Base-by-base conservation (phyloP, 306 rosid species). In the Ammopiptanthus mongolicus region DNA sequence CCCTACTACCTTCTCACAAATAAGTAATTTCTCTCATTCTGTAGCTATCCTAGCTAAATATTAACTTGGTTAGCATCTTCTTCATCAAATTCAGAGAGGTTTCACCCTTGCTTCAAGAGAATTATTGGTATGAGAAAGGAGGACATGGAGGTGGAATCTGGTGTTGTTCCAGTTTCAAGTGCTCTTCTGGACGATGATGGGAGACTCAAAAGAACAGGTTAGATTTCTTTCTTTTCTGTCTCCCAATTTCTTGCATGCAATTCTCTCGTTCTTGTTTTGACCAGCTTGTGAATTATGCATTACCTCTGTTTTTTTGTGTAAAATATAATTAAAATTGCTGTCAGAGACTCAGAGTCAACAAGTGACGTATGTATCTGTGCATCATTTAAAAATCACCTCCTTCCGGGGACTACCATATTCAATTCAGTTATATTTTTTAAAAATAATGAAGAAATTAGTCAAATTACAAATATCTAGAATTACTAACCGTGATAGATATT, bases 111-210 rank as follows among this genome's bases (percentile, higher is more conserved):
- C 47, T 41, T 46, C 52, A 46, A 46, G 52, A 13, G 51, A 5
- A 44, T 10, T 10, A 10, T 70, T 71, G 23, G 66, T 41, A 57
- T 57, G 58, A 59, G 58, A 22, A 64, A 12, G 21, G 39, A 21
- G 14, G 13, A 41, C 0, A 71, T 79, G 51, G 68, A 29, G 25
- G 41, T 13, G 3, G 65, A 73, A 33, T 61, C 59, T 3, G 70
- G 73, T 15, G 19, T 33, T 5, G 11, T 15, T 46, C 46, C 55
- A 36, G 44, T 29, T 64, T 8, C 65, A 22, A 64, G 19, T 22
- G 64, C 28, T 52, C 65, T 75, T 64, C 6, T 61, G 8, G 81
- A 86, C 46, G 85, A 76, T 66, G 85, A 83, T 75, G 84, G 87
- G 1, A 83, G 52, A n/a, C 71, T 60, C 28, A 69, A 13, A 83